Conservation (phyloP, 495 filamentous ascomycete species). For the Neurospora sp. region DNA sequence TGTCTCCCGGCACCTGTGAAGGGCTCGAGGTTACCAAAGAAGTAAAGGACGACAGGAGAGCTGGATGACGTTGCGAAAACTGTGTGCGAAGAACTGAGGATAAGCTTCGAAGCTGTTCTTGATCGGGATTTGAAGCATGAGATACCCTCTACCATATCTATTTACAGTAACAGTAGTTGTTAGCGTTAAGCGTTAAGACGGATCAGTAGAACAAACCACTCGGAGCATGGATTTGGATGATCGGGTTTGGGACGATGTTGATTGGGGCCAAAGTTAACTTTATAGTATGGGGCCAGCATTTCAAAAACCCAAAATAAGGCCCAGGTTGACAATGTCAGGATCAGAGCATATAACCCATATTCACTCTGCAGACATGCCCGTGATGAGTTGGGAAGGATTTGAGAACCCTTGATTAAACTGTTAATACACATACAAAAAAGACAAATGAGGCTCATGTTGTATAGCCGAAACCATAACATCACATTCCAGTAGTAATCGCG, state of each 20-base stretch:
- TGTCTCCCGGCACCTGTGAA: constrained; percentile 40
- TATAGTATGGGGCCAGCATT: neutral
- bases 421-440: neutral
- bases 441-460: neutral
- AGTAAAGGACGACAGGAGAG: constrained; percentile 8
- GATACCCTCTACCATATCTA: constrained; percentile 12
- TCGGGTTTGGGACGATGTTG: neutral
- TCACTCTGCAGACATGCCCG: neutral
- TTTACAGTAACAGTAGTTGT: neutral
- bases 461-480: neutral
- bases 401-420: neutral
- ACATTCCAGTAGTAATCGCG: neutral
- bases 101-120: neutral
- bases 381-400: neutral
- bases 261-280: neutral
- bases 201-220: neutral
- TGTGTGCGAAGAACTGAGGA: neutral
- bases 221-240: neutral
- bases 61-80: neutral
- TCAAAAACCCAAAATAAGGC: neutral
- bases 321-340: neutral
- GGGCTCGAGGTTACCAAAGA: constrained; percentile 25
- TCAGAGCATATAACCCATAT: neutral
- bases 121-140: constrained; percentile 5
- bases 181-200: neutral